These are phyloP conservation scores for Lichtheimia ramosa DNA, from an alignment of 371 early-diverging fungal genomes.

Conservation along the genomic window DNA sequence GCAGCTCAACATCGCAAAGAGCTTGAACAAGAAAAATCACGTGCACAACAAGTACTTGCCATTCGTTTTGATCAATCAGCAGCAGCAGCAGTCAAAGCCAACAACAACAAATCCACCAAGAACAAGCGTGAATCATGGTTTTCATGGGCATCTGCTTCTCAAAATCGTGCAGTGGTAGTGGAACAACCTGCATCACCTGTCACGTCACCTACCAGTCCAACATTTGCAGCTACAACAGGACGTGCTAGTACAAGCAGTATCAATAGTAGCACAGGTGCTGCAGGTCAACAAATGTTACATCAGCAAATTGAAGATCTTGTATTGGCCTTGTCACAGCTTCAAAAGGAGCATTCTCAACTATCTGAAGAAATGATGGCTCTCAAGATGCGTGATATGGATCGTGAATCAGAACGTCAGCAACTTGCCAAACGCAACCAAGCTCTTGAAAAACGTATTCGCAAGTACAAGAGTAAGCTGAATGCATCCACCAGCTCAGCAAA, in stretches of 20 bases:
- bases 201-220: constrained; percentile 9
- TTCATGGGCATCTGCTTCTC: constrained; percentile 14
- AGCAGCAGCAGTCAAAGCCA: constrained; percentile 5
- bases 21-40: constrained; percentile 56
- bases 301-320: constrained; percentile 65
- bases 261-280: not conserved
- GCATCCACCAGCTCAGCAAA: too few relatives aligned
- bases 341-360: constrained; percentile 51
- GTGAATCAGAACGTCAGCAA: constrained; percentile 20
- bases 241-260: constrained; percentile 3
- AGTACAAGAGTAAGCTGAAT: constrained; percentile 17
- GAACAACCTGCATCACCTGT: constrained; percentile 13
- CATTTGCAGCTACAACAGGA: not conserved
- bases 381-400: constrained; percentile 58
- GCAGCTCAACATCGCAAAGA: constrained; percentile 61
- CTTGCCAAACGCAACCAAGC: constrained; percentile 22
- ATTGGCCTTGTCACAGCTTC: constrained; percentile 51
- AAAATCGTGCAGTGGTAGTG: not conserved
- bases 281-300: constrained; percentile 25
- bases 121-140: constrained; percentile 26
- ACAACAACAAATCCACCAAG: constrained; percentile 7
- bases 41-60: constrained; percentile 52
- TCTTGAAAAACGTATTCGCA: constrained; percentile 22
- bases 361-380: constrained; percentile 47
- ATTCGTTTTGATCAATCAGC: constrained; percentile 26